A percentile compares a stretch with the other conserved stretches of the same genome.
phyloP scores from a whole-genome alignment of 352 stramenopile genomes.

The Phytopythium cucurbitacearum region DNA sequence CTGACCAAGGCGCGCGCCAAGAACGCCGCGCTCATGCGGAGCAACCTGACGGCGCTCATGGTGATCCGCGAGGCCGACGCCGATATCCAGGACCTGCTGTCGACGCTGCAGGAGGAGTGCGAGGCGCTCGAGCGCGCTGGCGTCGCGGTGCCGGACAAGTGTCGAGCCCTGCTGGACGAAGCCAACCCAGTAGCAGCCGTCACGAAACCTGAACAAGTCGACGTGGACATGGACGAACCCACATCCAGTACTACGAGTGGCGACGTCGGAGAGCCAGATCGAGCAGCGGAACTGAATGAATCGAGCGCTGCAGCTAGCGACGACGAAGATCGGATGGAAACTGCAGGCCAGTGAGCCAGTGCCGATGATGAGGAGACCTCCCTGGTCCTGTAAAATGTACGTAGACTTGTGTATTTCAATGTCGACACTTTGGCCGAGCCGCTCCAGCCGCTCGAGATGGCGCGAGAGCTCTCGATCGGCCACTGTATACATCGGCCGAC shows the following conservation, averaged over 20 bases:
- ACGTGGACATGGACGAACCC: background rate
- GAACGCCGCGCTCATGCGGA: slow-evolving; percentile 55
- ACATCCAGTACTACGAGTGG: no score
- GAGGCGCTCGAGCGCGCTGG: slow-evolving; percentile 19
- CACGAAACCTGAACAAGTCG: background rate
- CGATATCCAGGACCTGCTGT: slow-evolving; percentile 26
- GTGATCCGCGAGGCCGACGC: slow-evolving; percentile 40
- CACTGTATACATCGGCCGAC: no score
- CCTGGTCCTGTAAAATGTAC: no score
- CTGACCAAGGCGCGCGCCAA: slow-evolving; percentile 24
- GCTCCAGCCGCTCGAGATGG: no score
- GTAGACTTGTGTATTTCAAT: no score
- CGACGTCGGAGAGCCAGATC: background rate
- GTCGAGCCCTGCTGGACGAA: slow-evolving; percentile 21
- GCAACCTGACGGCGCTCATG: slow-evolving; percentile 49
- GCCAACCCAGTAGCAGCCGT: background rate
- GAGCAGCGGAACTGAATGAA: no score
- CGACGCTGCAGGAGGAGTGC: slow-evolving; percentile 21
- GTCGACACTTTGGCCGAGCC: no score
- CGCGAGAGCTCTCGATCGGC: no score
- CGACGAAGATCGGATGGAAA: no score
- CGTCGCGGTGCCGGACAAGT: slow-evolving; percentile 20
- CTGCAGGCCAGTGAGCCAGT: no score
- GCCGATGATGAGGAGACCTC: no score
- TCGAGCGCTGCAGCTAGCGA: no score